A percentile compares a stretch with the other conserved stretches of the same genome.
Evolutionary conservation across 2,329 filamentous ascomycete species (phyloP).

Genomic region (Domatiomyces catenatus): DNA sequence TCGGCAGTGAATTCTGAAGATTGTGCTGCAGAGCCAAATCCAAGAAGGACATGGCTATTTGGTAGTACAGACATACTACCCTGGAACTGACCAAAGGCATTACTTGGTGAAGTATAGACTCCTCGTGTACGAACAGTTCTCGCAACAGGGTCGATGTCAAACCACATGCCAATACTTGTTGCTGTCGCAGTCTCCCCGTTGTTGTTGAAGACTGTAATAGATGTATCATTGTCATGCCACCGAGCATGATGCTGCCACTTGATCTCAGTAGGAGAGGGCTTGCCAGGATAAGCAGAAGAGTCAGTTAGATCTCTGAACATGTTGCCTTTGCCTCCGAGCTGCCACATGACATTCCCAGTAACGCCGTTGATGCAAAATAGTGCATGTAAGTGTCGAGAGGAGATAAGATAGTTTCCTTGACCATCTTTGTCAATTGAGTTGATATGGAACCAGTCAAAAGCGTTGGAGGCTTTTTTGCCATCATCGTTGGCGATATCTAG

Average conservation of each 20-base stretch:
- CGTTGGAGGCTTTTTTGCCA: slow-evolving; percentile 7
- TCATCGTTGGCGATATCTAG: too few relatives aligned
- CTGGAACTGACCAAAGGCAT: slow-evolving; percentile 24
- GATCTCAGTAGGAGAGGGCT: background rate
- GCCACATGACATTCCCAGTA: slow-evolving; percentile 34
- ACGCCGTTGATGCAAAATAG: slow-evolving; percentile 30
- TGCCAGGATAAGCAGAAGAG: background rate
- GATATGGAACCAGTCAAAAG: slow-evolving; percentile 42
- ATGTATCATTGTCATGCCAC: slow-evolving; percentile 20
- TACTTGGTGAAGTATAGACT: slow-evolving; percentile 25
- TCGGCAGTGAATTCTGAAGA: slow-evolving; percentile 31
- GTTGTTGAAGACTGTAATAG: slow-evolving; percentile 25
- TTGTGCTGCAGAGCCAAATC: slow-evolving; percentile 34
- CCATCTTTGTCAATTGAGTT: slow-evolving; percentile 38
- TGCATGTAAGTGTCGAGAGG: slow-evolving; percentile 26
- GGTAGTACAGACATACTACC: slow-evolving; percentile 28
- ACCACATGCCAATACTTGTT: slow-evolving; percentile 29
- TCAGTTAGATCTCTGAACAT: slow-evolving; percentile 27
- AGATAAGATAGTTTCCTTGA: slow-evolving; percentile 30
- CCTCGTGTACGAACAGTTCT: slow-evolving; percentile 30
- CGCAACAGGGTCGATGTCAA: slow-evolving; percentile 24
- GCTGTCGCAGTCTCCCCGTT: slow-evolving; percentile 12
- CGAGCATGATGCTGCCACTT: slow-evolving; percentile 25
- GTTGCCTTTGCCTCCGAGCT: slow-evolving; percentile 34
- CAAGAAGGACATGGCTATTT: slow-evolving; percentile 31